Evolutionary conservation across 371 early-diverging fungal genomes (phyloP), one percentile per base, ranked within the genome.

Genomic region (Phascolomyces articulosus): DNA sequence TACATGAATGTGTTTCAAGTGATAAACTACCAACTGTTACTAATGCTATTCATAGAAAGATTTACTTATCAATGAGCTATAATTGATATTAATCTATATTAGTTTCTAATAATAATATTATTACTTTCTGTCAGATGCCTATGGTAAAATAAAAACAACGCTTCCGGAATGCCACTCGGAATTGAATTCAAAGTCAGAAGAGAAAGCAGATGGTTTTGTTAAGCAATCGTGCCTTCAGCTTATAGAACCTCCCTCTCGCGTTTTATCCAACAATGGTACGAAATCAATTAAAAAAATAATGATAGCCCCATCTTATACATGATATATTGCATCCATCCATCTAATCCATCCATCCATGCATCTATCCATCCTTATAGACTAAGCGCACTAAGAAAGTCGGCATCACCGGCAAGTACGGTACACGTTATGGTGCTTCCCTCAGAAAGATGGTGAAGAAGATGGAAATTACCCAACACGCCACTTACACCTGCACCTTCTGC

Each of bases 321-420:
- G n/a, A n/a, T n/a, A n/a, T n/a, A n/a, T n/a, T n/a, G n/a, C n/a
- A n/a, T n/a, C 40, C 38, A 58, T 58, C 60, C 44, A 26, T 40
- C 40, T 9, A 34, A 34, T 34, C 34, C 11, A 59, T 28, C 26
- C 47, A 59, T 47, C 28, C 60, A 59, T 59, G 47, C 60, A 59
- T 59, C 16, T 26, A 57, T 57, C 24, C 34, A 57, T 40, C 24
- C 16, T 28, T 24, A 64, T 84, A 90, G 96, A 95, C 95, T 81
- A 97, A 97, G 87, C 93, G 98, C 85, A 99, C 99, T 64, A 98
- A 96, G 91, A 99, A 99, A 91, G 98, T 99, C 79, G 99, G 99
- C 88, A 95, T 99, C 83, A 90, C 92, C 87, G 99, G 99, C 80
- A 99, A 99, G 88, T 99, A 99, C 92, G 99, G 99, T 85, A 94